Evolutionary conservation across 306 rosid genomes (phyloP).

Genomic region (Corylus heterophylla): DNA sequence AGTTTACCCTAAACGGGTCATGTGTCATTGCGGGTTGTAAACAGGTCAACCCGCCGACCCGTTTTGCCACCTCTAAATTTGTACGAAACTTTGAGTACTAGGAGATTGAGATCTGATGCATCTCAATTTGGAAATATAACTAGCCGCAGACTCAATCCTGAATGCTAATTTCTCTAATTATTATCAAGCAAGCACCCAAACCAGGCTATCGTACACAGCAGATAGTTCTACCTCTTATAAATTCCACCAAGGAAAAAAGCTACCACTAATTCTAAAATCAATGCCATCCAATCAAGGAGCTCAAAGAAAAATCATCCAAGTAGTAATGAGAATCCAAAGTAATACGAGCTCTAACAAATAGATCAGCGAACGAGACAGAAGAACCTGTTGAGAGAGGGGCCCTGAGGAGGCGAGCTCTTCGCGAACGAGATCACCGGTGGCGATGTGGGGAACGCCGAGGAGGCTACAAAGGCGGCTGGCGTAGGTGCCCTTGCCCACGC

Average conservation of each 20-base stretch:
- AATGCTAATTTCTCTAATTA: too few species aligned
- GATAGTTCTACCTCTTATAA: neutral
- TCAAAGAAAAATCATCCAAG: neutral
- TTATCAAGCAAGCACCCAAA: too few species aligned
- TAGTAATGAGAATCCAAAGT: neutral
- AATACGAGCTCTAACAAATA: neutral
- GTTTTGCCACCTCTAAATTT: too few species aligned
- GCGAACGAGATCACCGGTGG: slow-evolving; percentile 95
- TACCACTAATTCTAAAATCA: neutral
- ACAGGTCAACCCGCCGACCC: too few species aligned
- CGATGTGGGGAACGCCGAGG: slow-evolving; percentile 81
- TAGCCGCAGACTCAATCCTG: too few species aligned
- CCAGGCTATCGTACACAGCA: too few species aligned
- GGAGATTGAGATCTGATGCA: too few species aligned
- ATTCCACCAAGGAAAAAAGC: neutral
- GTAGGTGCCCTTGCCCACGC: slow-evolving; percentile 94
- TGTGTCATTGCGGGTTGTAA: too few species aligned
- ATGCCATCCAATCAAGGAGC: neutral
- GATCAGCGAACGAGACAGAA: neutral
- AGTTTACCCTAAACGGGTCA: too few species aligned
- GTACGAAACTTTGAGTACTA: too few species aligned
- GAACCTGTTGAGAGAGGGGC: slow-evolving; percentile 70
- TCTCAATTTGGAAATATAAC: too few species aligned
- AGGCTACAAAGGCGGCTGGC: slow-evolving; percentile 84
- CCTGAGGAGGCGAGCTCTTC: slow-evolving; percentile 82